These are phyloP conservation scores for Triangularia verruculosa DNA, from an alignment of 2,329 filamentous ascomycete genomes.

Conservation along the genomic window DNA sequence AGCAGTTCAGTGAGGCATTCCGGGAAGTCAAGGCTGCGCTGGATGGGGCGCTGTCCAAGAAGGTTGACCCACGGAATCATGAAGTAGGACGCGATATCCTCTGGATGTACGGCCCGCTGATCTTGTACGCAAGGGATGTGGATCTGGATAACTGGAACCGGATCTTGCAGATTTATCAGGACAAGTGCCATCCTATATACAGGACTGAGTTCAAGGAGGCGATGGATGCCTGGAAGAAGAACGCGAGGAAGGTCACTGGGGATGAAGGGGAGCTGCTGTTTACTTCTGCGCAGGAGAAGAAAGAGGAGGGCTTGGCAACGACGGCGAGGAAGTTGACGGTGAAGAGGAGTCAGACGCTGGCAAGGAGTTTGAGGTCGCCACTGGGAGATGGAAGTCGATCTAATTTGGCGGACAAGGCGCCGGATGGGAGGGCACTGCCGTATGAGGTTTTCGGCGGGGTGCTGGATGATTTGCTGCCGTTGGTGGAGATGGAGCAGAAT, in stretches of 20 bases:
- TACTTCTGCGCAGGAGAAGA: slow-evolving; percentile 79
- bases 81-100: slow-evolving; percentile 68
- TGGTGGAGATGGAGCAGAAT: slow-evolving; percentile 92
- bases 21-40: slow-evolving; percentile 65
- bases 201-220: slow-evolving; percentile 79
- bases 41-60: slow-evolving; percentile 58
- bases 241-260: slow-evolving; percentile 68
- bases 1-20: slow-evolving; percentile 74
- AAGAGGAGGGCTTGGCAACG: slow-evolving; percentile 67
- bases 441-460: slow-evolving; percentile 80
- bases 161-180: slow-evolving; percentile 76
- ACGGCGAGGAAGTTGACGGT: slow-evolving; percentile 89
- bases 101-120: slow-evolving; percentile 84
- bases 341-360: slow-evolving; percentile 85
- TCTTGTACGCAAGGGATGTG: slow-evolving; percentile 85
- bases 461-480: slow-evolving; percentile 75
- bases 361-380: slow-evolving; percentile 67
- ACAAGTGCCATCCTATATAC: slow-evolving; percentile 72
- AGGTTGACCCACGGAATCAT: slow-evolving; percentile 69
- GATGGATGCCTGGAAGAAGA: slow-evolving; percentile 73
- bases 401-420: slow-evolving; percentile 50
- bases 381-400: slow-evolving; percentile 56
- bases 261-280: slow-evolving; percentile 87
- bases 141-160: slow-evolving; percentile 79
- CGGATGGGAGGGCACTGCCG: slow-evolving; percentile 66